Base-by-base conservation (phyloP, 2,329 filamentous ascomycete genomes). In the Albifimbria verrucaria region DNA sequence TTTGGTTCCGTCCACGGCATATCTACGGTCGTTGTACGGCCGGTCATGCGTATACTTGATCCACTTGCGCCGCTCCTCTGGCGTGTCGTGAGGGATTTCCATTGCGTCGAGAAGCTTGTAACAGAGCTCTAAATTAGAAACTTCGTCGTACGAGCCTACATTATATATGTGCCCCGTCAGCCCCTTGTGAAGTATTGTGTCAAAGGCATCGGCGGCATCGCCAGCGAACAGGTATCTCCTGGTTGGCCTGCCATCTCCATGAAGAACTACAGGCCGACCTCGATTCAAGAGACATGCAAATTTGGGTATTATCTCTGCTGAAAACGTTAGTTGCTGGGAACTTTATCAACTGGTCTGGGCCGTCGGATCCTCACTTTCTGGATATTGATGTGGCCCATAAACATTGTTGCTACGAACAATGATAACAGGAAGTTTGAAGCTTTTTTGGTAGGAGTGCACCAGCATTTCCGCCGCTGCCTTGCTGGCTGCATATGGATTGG, bases 401-500 rank as follows among this genome's bases (percentile, higher is more conserved):
- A 93, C 88, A 63, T 94, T 93, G 74, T 93, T 93, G 67, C 88
- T 88, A 48, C 89, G 80, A 24, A 92, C 87, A 61, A 92, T 89
- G 58, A 93, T 90, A 49, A 85, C 83, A 1, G 89, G 89, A 12
- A 94, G 77, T 68, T 88, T 88, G 77, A 92, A 92, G 69, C 86
- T 90, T 73, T 89, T 91, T 66, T 87, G 81, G 68, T 92, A 94
- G n/a, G 89, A 90, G 68, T 88, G 86, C n/a, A 93, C 88, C 64
- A 90, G 78, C 88, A 92, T 92, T 73, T 92, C 89, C 6, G 89
- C 89, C 1, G 89, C 89, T 3, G 89, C 89, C 71, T 92, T 92
- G 71, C 85, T 88, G 20, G 89, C 89, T 10, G 88, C 86, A 61
- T 92, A 92, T 15, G 90, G 90, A 63, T 93, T 94, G 20, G 89